Conservation (phyloP, 352 stramenopile genomes). For the Lagenidium giganteum region DNA sequence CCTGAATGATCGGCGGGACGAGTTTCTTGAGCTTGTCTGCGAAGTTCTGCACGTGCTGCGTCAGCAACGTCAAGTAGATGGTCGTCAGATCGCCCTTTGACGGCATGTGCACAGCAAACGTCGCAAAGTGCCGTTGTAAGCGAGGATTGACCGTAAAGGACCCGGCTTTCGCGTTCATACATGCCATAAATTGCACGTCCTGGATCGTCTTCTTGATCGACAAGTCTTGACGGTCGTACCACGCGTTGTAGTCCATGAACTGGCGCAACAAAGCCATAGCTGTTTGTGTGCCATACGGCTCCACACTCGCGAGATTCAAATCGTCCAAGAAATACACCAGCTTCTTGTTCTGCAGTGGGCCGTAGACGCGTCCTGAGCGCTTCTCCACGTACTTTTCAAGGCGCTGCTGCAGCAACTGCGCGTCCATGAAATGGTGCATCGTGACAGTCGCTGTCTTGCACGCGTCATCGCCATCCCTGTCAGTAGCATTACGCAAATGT, state of each 20-base stretch:
- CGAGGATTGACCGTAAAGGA: conserved; percentile 86
- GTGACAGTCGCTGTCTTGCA: conserved; percentile 47
- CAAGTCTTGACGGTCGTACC: conserved; percentile 88
- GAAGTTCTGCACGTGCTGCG: conserved; percentile 63
- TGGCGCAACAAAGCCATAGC: conserved; percentile 85
- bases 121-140: conserved; percentile 87
- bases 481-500: conserved; percentile 35
- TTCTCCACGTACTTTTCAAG: conserved; percentile 87
- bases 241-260: conserved; percentile 89
- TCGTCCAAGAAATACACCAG: conserved; percentile 90
- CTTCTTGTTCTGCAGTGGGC: conserved; percentile 68
- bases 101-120: conserved; percentile 67
- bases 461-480: conserved; percentile 57
- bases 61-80: conserved; percentile 70
- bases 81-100: conserved; percentile 49
- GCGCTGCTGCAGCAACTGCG: conserved; percentile 61
- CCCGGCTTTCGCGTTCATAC: conserved; percentile 90
- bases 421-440: conserved; percentile 88
- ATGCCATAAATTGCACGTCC: conserved; percentile 83
- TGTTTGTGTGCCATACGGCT: conserved; percentile 89
- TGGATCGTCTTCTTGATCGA: conserved; percentile 85
- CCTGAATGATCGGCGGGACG: conserved; percentile 53
- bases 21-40: conserved; percentile 78
- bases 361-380: conserved; percentile 78
- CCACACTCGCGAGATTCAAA: conserved; percentile 85